Percentiles rank a stretch among this genome's conserved stretches.
These are phyloP conservation scores for Magnolia officinalis DNA, from an alignment of 164 flowering plant species.

Conservation along the genomic window DNA sequence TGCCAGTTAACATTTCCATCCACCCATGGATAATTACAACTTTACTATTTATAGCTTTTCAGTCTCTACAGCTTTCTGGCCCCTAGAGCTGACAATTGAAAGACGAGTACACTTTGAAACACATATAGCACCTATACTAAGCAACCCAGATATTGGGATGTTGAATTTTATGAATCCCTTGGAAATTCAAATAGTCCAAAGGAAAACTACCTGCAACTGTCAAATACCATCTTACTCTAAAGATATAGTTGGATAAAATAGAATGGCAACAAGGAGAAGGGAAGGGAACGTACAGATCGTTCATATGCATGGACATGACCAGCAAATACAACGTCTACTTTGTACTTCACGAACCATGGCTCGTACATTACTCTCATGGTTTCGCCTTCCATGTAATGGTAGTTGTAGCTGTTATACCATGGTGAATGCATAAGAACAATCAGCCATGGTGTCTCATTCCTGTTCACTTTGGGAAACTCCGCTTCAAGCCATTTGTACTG, in stretches of 20 bases:
- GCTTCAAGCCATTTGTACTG: constrained; percentile 39
- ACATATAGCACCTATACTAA: neutral
- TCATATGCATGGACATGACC: constrained; percentile 68
- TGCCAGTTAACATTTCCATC: no score
- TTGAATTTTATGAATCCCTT: neutral
- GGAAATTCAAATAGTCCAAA: neutral
- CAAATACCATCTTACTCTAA: neutral
- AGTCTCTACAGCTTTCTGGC: no score
- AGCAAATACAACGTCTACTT: constrained; percentile 54
- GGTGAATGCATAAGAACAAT: constrained; percentile 45
- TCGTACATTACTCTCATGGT: constrained; percentile 58
- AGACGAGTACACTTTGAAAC: neutral
- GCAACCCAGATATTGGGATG: neutral
- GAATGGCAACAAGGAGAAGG: neutral
- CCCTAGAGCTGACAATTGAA: neutral
- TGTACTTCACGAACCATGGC: constrained; percentile 50
- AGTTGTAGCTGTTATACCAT: constrained; percentile 42
- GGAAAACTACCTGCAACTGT: neutral
- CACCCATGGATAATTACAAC: no score
- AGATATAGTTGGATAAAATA: neutral
- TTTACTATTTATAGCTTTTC: no score
- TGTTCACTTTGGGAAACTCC: constrained; percentile 36
- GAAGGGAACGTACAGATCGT: constrained; percentile 36
- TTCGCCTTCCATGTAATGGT: constrained; percentile 66
- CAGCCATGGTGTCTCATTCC: constrained; percentile 48